Evolutionary conservation across 495 filamentous ascomycete genomes (phyloP).

Genomic region (Hypoxylon fragiforme): DNA sequence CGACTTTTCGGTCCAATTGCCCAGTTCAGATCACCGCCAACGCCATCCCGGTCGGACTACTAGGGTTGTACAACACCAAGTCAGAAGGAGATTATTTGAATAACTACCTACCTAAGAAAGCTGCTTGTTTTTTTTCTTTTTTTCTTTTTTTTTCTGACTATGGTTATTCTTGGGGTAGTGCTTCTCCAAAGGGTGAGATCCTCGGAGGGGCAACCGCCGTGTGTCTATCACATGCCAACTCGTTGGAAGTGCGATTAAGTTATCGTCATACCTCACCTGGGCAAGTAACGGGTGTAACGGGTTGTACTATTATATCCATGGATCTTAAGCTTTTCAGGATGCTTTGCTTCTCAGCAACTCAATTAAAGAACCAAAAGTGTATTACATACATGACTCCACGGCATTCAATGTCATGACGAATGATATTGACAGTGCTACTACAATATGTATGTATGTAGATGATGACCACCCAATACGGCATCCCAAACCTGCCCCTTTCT

Average conservation of each 20-base stretch:
- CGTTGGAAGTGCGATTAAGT: neutral
- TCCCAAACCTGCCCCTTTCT: too few species aligned
- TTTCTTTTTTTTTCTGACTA: too few species aligned
- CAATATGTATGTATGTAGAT: too few species aligned
- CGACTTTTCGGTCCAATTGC: constrained; percentile 6
- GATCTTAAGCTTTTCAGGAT: too few species aligned
- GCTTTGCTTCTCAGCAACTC: too few species aligned
- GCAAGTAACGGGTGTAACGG: neutral
- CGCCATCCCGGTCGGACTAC: neutral
- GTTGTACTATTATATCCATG: too few species aligned
- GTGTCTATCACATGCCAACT: neutral
- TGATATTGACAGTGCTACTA: too few species aligned
- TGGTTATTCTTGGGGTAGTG: neutral
- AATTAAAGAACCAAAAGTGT: too few species aligned
- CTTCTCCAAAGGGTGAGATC: neutral
- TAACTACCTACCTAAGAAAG: neutral
- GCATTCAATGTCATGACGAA: too few species aligned
- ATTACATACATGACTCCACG: too few species aligned
- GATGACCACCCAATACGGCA: too few species aligned
- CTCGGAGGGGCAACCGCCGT: neutral
- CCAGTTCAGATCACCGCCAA: constrained; percentile 5
- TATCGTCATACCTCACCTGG: constrained; percentile 2
- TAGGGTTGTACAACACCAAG: neutral
- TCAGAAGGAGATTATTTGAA: neutral
- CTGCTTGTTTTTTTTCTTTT: too few species aligned